phyloP scores from a whole-genome alignment of 1,284 basidiomycete genomes.

The Fereydounia khargensis region DNA sequence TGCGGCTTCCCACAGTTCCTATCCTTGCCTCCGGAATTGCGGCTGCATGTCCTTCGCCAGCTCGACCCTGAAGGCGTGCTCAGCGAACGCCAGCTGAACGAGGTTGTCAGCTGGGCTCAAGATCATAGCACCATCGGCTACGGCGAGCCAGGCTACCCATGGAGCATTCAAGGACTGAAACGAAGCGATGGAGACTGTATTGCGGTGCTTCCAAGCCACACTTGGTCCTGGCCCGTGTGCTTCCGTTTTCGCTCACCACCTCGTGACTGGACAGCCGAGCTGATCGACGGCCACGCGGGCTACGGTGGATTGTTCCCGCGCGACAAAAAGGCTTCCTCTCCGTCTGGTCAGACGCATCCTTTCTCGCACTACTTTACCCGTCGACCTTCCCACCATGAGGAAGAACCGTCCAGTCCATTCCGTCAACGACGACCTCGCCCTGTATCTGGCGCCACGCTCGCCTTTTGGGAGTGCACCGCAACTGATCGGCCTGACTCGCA shows the following conservation, averaged over 20 bases:
- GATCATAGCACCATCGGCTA: slow-evolving; percentile 24
- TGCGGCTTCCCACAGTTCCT: slow-evolving; percentile 10
- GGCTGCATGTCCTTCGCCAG: slow-evolving; percentile 10
- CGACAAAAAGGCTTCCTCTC: too few species aligned
- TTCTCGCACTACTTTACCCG: too few species aligned
- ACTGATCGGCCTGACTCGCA: too few species aligned
- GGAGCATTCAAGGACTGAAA: background rate
- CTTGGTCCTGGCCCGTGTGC: slow-evolving; percentile 19
- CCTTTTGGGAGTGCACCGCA: too few species aligned
- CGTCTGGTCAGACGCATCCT: too few species aligned
- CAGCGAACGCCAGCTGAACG: slow-evolving; percentile 7
- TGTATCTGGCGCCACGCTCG: too few species aligned
- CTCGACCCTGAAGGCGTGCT: slow-evolving; percentile 5
- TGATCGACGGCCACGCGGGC: slow-evolving; percentile 1
- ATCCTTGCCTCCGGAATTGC: slow-evolving; percentile 17
- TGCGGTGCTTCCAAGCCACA: slow-evolving; percentile 2
- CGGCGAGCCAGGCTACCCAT: slow-evolving; percentile 7
- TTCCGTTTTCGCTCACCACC: slow-evolving; percentile 10
- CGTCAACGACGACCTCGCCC: too few species aligned
- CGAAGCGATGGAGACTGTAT: background rate
- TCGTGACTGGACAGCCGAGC: slow-evolving; percentile 16
- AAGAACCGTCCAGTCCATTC: too few species aligned
- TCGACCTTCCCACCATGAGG: too few species aligned
- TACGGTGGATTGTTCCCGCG: too few species aligned
- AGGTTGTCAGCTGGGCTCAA: slow-evolving; percentile 24